Percentiles rank a stretch among this genome's conserved stretches.
Conservation (phyloP, 2,329 filamentous ascomycete genomes). For the Sclerotinia glacialis region DNA sequence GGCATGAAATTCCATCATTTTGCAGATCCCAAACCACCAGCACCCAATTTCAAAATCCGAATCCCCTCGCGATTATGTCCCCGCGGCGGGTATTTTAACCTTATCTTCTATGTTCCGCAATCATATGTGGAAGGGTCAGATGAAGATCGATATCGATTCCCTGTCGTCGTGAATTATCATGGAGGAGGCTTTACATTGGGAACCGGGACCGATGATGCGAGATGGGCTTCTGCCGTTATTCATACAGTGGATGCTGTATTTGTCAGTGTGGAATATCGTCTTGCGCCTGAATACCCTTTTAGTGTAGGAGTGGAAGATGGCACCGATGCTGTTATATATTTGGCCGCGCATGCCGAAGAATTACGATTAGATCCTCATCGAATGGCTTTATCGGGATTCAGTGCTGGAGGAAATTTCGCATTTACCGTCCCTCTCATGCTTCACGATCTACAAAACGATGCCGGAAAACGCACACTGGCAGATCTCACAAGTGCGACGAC, state of each 20-base stretch:
- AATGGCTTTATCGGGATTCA: constrained; percentile 62
- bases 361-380: constrained; percentile 55
- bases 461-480: constrained; percentile 41
- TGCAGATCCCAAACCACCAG: constrained; percentile 36
- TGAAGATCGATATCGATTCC: constrained; percentile 37
- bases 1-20: constrained; percentile 40
- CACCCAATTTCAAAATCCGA: constrained; percentile 38
- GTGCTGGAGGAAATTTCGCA: constrained; percentile 46
- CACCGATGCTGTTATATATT: constrained; percentile 61
- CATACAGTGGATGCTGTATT: constrained; percentile 54
- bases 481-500: constrained; percentile 12
- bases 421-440: constrained; percentile 44
- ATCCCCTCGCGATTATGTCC: constrained; percentile 37
- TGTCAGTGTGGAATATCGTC: constrained; percentile 65
- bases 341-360: constrained; percentile 54
- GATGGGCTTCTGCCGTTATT: constrained; percentile 56
- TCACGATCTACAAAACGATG: constrained; percentile 43
- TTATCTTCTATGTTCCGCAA: constrained; percentile 46
- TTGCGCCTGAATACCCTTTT: constrained; percentile 63
- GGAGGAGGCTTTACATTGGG: constrained; percentile 66
- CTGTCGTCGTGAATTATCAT: constrained; percentile 64
- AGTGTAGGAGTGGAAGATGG: constrained; percentile 64
- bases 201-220: constrained; percentile 59
- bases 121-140: constrained; percentile 40
- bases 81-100: constrained; percentile 38